Evolutionary conservation across 73 alveolate genomes (phyloP).

Genomic region (Paramecium octaurelia): DNA sequence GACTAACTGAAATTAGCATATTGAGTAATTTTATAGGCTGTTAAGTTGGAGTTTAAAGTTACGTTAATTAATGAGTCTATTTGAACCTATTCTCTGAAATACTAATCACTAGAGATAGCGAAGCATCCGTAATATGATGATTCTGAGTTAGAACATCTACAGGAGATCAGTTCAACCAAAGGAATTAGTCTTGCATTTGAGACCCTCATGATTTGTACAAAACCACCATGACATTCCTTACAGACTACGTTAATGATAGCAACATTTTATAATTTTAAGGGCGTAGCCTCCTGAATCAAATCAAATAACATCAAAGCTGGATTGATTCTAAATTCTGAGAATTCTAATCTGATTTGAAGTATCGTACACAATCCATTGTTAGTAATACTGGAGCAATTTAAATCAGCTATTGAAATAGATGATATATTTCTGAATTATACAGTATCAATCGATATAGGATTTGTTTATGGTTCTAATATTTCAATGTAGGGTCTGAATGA

Average conservation of each 20-base stretch:
- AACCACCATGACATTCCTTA: neutral
- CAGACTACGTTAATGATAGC: neutral
- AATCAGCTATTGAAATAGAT: neutral
- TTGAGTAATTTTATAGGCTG: neutral
- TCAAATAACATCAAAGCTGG: slow-evolving; percentile 27
- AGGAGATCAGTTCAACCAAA: neutral
- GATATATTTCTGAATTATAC: slow-evolving; percentile 12
- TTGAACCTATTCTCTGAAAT: neutral
- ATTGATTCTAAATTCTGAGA: neutral
- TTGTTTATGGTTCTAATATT: slow-evolving; percentile 19
- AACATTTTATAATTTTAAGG: neutral
- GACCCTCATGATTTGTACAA: neutral
- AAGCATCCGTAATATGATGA: slow-evolving; percentile 20
- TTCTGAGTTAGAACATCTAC: neutral
- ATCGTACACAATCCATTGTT: neutral
- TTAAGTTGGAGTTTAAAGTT: neutral
- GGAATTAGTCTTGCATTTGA: neutral
- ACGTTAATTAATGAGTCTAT: neutral
- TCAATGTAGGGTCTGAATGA: slow-evolving; percentile 19
- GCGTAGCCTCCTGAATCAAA: neutral
- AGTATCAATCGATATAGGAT: neutral
- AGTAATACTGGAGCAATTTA: neutral
- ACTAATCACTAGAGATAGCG: neutral
- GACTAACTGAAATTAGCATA: neutral
- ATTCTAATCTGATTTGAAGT: neutral